phyloP scores from a whole-genome alignment of 371 early-diverging fungal genomes.

The Mortierella sp. region DNA sequence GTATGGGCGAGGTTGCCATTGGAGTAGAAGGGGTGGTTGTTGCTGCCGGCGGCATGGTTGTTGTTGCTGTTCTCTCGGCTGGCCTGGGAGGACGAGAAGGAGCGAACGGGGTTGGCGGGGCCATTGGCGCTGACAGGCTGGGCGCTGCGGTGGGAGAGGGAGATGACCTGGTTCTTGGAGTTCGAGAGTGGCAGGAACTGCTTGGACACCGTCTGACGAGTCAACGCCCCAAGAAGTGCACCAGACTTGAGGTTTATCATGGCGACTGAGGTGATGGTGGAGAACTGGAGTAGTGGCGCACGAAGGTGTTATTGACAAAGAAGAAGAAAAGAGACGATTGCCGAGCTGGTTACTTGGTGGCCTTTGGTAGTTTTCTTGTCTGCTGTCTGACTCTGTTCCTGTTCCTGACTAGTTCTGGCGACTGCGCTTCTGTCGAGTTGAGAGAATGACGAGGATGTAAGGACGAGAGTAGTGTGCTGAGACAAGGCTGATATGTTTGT shows the following conservation, averaged over 20 bases:
- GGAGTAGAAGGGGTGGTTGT: background rate
- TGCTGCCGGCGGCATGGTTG: background rate
- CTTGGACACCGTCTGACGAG: conserved; percentile 52
- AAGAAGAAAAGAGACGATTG: too few relatives aligned
- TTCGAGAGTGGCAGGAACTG: conserved; percentile 47
- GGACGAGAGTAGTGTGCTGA: too few relatives aligned
- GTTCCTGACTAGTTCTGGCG: too few relatives aligned
- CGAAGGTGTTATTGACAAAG: background rate
- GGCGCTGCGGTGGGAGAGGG: conserved; percentile 45
- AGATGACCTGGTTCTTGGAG: conserved; percentile 50
- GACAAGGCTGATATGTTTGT: too few relatives aligned
- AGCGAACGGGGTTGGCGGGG: conserved; percentile 49
- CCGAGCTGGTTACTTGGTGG: too few relatives aligned
- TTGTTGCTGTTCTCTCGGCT: conserved; percentile 43
- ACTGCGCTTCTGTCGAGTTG: too few relatives aligned
- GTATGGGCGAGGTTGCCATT: background rate
- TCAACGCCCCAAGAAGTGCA: conserved; percentile 45
- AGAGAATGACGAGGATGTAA: too few relatives aligned
- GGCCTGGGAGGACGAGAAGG: conserved; percentile 53
- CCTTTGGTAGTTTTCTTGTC: too few relatives aligned
- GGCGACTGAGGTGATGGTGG: background rate
- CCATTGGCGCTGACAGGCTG: conserved; percentile 38
- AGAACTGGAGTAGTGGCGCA: background rate
- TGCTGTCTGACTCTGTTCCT: too few relatives aligned
- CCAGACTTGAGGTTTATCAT: conserved; percentile 56